Base-by-base conservation (phyloP, 192 early-diverging fungal genomes). In the Powellomyces hirtus region DNA sequence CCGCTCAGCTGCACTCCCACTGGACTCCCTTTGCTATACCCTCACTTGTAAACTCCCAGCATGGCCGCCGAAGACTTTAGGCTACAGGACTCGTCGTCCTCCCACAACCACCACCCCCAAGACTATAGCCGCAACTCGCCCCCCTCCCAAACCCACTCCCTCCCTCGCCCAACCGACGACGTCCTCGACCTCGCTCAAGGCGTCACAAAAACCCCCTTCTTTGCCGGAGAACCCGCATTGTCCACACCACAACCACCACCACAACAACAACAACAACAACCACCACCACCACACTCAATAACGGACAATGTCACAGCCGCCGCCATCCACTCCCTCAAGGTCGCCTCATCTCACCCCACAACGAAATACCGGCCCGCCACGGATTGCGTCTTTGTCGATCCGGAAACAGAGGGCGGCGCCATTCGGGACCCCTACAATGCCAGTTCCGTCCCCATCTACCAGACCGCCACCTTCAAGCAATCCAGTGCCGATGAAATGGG, bases 401-500 rank as follows among this genome's bases (percentile, higher is more conserved):
- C 75, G 1, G 57, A 49, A 24, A n/a, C n/a, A n/a, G n/a, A n/a
- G n/a, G n/a, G n/a, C n/a, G 44, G 37, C 16, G 67, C 66, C 63
- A 70, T 82, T 22, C 38, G 52, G 13, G 95, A 98, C 75, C 88
- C 82, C 58, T 95, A 98, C 84, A 89, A 92, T 78, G 85, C 95
- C 10, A 84, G 91, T 24, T 93, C 91, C 6, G 88, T 94, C 46
- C 96, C 96, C n/a, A 94, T 98, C 67, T 98, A 98, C 83, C 95
- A 97, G 66, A 91, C 95, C 0, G 96, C 96, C 13, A 98, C 96
- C 0, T 98, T 98, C 79, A 97, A 95, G 79, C 94, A 96, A 75
- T 73, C 71, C n/a, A 75, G 79, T 22, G 92, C 90, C 5, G 83
- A 83, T 20, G 92, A 90, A 38, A 88, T 86, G 67, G 95, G 93